Evolutionary conservation across 768 basidiomycete genomes (phyloP).

Genomic region (Paxillus ammoniavirescens): DNA sequence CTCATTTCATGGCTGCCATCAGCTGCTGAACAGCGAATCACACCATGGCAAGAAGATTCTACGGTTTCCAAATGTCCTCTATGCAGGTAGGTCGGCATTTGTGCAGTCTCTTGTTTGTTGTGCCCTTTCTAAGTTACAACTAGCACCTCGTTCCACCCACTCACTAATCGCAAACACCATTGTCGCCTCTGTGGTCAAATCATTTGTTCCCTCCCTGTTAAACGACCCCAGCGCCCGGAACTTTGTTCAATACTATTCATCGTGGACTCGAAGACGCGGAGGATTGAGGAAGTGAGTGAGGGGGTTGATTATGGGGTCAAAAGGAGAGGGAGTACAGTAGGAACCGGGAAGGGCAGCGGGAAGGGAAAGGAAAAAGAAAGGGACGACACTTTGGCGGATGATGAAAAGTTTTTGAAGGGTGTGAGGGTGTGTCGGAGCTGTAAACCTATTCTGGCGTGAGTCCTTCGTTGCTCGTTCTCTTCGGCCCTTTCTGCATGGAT

Average conservation of each 20-base stretch:
- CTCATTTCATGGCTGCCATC: background rate
- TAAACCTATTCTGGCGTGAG: constrained; percentile 75
- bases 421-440: constrained; percentile 87
- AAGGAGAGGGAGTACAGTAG: constrained; percentile 34
- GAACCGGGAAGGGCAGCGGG: constrained; percentile 16
- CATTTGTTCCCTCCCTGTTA: constrained; percentile 85
- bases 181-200: constrained; percentile 92
- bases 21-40: constrained; percentile 89
- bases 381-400: constrained; percentile 46
- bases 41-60: constrained; percentile 91
- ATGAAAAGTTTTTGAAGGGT: constrained; percentile 85
- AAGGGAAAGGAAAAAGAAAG: constrained; percentile 38
- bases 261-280: constrained; percentile 73
- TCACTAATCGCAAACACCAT: constrained; percentile 95
- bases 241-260: constrained; percentile 82
- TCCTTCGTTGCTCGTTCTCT: constrained; percentile 17
- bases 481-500: background rate
- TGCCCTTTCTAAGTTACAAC: constrained; percentile 6
- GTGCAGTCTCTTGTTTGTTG: background rate
- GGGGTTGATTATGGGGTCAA: constrained; percentile 83
- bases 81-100: constrained; percentile 58
- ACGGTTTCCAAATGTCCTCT: constrained; percentile 77
- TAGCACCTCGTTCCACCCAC: constrained; percentile 76
- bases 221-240: constrained; percentile 61
- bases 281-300: constrained; percentile 82